Percentiles rank a stretch among this genome's conserved stretches.
Evolutionary conservation across 345 rosid species (phyloP).

Genomic region (Rhodomyrtus tomentosa): DNA sequence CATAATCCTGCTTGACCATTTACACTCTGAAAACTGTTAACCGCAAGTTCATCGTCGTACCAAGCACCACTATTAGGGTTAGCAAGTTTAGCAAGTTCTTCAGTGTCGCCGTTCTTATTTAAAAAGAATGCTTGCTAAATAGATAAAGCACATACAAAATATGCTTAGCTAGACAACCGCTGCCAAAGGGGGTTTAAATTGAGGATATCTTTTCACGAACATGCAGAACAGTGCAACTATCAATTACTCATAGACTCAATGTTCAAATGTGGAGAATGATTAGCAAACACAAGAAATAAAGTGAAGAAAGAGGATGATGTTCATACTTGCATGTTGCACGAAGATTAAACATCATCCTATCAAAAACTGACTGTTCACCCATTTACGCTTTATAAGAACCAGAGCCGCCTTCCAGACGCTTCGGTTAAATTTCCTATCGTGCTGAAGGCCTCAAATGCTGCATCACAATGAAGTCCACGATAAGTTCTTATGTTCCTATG

Average conservation of each 20-base stretch:
- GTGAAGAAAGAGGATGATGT: neutral
- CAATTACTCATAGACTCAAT: neutral
- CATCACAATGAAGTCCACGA: neutral
- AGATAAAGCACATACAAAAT: neutral
- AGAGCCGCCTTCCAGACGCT: neutral
- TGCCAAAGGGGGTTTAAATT: neutral
- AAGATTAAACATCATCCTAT: constrained; percentile 51
- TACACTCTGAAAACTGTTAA: neutral
- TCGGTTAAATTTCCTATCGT: neutral
- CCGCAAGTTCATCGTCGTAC: neutral
- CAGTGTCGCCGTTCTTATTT: neutral
- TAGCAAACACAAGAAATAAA: neutral
- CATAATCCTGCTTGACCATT: neutral
- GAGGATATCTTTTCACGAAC: neutral
- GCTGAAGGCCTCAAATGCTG: neutral
- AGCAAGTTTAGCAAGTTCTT: neutral
- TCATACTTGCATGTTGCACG: constrained; percentile 70
- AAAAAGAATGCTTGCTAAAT: neutral
- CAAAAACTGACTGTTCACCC: constrained; percentile 58
- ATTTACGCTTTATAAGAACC: constrained; percentile 10
- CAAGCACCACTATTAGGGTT: neutral
- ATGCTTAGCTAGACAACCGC: neutral
- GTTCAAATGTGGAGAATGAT: neutral
- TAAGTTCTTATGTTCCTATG: neutral
- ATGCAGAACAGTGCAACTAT: neutral